phyloP scores from a whole-genome alignment of 2,329 filamentous ascomycete genomes.

The Rosellinia necatrix region DNA sequence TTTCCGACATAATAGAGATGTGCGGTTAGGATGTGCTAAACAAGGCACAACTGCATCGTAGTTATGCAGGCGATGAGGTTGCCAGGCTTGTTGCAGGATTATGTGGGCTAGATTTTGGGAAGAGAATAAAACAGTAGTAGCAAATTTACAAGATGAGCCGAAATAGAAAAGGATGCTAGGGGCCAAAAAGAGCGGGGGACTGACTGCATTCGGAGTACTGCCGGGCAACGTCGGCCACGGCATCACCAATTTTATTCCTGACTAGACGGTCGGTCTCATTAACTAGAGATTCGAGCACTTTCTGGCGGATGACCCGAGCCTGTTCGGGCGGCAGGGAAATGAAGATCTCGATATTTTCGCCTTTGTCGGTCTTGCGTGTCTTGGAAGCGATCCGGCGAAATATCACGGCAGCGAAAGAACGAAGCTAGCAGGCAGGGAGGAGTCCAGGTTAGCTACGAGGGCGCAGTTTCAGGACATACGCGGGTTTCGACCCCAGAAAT shows the following conservation, averaged over 20 bases:
- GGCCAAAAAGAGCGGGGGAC: conserved; percentile 36
- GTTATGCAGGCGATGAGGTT: no score
- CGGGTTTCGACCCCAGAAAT: not conserved
- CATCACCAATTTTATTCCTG: conserved; percentile 94
- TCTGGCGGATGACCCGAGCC: conserved; percentile 78
- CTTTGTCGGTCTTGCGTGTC: conserved; percentile 74
- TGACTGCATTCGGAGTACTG: conserved; percentile 92
- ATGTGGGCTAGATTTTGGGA: no score
- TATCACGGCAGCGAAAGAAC: conserved; percentile 90
- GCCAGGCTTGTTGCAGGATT: no score
- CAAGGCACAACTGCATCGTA: no score
- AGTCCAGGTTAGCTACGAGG: conserved; percentile 7
- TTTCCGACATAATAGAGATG: no score
- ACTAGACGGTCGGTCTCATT: conserved; percentile 75
- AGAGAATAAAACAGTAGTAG: no score
- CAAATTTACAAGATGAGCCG: not conserved
- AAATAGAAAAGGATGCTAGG: not conserved
- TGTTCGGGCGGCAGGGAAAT: conserved; percentile 76
- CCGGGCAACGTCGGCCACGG: conserved; percentile 92
- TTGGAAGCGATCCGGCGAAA: conserved; percentile 94
- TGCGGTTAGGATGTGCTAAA: no score
- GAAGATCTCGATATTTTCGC: conserved; percentile 81
- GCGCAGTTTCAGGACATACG: no score
- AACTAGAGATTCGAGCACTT: conserved; percentile 77
- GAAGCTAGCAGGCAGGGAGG: conserved; percentile 61